Evolutionary conservation across 768 basidiomycete species (phyloP).

Genomic region (Auriscalpium vulgare): DNA sequence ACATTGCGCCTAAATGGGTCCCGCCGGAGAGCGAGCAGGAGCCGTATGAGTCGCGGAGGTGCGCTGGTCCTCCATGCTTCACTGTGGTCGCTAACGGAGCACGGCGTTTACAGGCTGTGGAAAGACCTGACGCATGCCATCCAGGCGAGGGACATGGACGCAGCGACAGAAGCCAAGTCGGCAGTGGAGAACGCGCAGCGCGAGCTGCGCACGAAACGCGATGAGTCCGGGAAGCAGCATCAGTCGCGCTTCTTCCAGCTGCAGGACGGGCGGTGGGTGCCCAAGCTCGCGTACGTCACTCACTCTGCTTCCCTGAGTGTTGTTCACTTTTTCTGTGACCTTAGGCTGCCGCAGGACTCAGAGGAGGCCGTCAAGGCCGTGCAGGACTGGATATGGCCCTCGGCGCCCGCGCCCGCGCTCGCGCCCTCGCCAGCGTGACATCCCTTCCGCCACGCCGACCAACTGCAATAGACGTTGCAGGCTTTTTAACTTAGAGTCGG

Average conservation of each 20-base stretch:
- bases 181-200: slow-evolving; percentile 89
- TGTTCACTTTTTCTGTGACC: slow-evolving; percentile 3
- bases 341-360: slow-evolving; percentile 66
- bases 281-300: slow-evolving; percentile 60
- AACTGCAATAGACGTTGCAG: neutral
- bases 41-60: slow-evolving; percentile 83
- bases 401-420: neutral
- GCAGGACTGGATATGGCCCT: slow-evolving; percentile 71
- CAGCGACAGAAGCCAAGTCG: slow-evolving; percentile 84
- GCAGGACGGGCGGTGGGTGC: slow-evolving; percentile 72
- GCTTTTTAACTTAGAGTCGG: neutral
- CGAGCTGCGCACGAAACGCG: slow-evolving; percentile 64
- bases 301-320: slow-evolving; percentile 1
- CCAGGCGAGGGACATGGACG: slow-evolving; percentile 83
- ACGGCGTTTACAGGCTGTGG: slow-evolving; percentile 56
- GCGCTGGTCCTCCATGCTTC: slow-evolving; percentile 16
- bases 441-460: neutral
- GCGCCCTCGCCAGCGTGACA: neutral
- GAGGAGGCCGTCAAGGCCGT: slow-evolving; percentile 57
- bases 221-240: slow-evolving; percentile 63
- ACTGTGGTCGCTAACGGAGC: neutral
- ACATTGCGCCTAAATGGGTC: slow-evolving; percentile 76
- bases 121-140: slow-evolving; percentile 78
- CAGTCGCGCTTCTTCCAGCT: slow-evolving; percentile 77
- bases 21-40: slow-evolving; percentile 83